These are phyloP conservation scores for Trichoderma sp. DNA, from an alignment of 2,329 filamentous ascomycete species.

Conservation along the genomic window DNA sequence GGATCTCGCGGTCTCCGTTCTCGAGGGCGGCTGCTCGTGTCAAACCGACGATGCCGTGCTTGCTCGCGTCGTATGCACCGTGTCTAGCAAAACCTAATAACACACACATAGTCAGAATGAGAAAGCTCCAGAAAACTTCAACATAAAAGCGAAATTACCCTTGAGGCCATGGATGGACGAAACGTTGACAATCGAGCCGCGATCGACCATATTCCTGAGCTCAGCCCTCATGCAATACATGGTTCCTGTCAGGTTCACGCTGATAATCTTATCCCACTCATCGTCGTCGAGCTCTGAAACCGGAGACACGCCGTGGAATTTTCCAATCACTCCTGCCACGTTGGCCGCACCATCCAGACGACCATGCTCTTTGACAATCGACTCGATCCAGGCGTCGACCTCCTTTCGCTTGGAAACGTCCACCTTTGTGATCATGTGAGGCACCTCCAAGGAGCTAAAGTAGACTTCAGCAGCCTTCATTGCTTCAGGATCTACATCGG, in stretches of 20 bases:
- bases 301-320: slow-evolving; percentile 37
- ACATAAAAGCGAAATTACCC: slow-evolving; percentile 21
- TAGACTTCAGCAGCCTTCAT: slow-evolving; percentile 32
- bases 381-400: slow-evolving; percentile 48
- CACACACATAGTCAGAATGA: neutral
- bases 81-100: slow-evolving; percentile 31
- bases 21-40: slow-evolving; percentile 33
- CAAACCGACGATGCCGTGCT: slow-evolving; percentile 35
- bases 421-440: slow-evolving; percentile 38
- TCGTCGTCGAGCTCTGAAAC: slow-evolving; percentile 43
- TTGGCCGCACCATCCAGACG: slow-evolving; percentile 53
- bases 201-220: slow-evolving; percentile 43
- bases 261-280: slow-evolving; percentile 46
- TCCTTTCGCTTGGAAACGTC: slow-evolving; percentile 46
- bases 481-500: slow-evolving; percentile 36
- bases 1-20: slow-evolving; percentile 40
- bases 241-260: slow-evolving; percentile 46
- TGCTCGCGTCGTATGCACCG: slow-evolving; percentile 35
- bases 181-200: slow-evolving; percentile 57
- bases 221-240: slow-evolving; percentile 48
- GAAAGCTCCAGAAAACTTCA: neutral
- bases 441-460: slow-evolving; percentile 27
- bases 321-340: slow-evolving; percentile 49
- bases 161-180: slow-evolving; percentile 49
- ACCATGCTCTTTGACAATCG: slow-evolving; percentile 44